Evolutionary conservation across 305 asterid genomes (phyloP).

Genomic region (Plantago coronopus): DNA sequence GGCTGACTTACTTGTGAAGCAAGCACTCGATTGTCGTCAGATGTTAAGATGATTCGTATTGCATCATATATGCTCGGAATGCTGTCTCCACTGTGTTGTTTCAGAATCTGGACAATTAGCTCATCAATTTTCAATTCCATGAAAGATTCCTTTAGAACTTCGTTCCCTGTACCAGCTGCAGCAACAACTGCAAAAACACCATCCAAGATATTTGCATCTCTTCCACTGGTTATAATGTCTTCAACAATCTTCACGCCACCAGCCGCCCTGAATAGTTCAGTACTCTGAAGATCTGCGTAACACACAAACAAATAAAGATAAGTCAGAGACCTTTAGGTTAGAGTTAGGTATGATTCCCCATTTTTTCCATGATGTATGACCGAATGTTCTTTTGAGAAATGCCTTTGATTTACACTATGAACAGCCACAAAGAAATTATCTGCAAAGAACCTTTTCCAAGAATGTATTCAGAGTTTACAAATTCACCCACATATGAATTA

Average conservation of each 20-base stretch:
- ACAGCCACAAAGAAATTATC: conserved; percentile 8
- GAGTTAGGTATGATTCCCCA: background rate
- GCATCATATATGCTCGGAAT: conserved; percentile 73
- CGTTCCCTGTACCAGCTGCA: conserved; percentile 85
- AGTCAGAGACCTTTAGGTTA: background rate
- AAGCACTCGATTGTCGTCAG: conserved; percentile 83
- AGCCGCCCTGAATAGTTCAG: conserved; percentile 61
- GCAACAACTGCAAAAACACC: conserved; percentile 72
- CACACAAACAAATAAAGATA: conserved; percentile 19
- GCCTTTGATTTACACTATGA: background rate
- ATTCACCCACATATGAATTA: conserved; percentile 2
- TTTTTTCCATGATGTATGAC: conserved; percentile 5
- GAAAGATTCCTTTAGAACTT: conserved; percentile 79
- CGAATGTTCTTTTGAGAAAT: background rate
- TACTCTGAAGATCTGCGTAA: conserved; percentile 74
- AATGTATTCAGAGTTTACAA: background rate
- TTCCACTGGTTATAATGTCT: conserved; percentile 45
- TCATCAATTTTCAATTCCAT: conserved; percentile 81
- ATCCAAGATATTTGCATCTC: conserved; percentile 49
- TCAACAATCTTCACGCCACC: conserved; percentile 65
- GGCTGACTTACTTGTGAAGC: conserved; percentile 80
- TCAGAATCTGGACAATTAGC: conserved; percentile 54
- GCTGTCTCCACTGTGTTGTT: conserved; percentile 45
- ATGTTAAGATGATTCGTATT: conserved; percentile 61
- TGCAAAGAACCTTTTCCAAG: conserved; percentile 11